Evolutionary conservation across 352 stramenopile species (phyloP).

Genomic region (Globisporangium canariense): DNA sequence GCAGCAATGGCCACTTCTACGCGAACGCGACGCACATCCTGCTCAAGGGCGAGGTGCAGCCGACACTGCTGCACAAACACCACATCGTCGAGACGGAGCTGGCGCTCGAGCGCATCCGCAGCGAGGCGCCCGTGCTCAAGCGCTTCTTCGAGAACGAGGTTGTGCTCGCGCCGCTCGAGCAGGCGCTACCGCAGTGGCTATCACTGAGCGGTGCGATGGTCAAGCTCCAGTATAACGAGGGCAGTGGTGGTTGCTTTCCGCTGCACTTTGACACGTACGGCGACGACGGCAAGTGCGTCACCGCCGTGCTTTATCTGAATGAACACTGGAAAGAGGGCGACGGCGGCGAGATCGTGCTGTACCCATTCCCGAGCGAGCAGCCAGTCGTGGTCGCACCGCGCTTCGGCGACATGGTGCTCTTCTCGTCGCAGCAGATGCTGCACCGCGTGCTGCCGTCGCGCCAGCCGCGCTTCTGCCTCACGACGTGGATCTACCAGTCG

Average conservation of each 20-base stretch:
- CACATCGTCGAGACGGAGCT: constrained; percentile 83
- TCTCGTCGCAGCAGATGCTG: constrained; percentile 78
- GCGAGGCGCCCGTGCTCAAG: constrained; percentile 39
- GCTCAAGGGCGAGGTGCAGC: constrained; percentile 25
- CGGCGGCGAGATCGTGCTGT: constrained; percentile 79
- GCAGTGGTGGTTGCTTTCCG: constrained; percentile 76
- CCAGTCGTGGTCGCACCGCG: constrained; percentile 46
- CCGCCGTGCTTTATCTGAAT: constrained; percentile 83
- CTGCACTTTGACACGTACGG: constrained; percentile 86
- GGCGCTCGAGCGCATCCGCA: constrained; percentile 34
- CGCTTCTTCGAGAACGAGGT: constrained; percentile 61
- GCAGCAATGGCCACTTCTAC: constrained; percentile 48
- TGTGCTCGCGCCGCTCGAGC: constrained; percentile 40
- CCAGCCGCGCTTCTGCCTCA: constrained; percentile 55
- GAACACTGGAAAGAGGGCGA: constrained; percentile 65
- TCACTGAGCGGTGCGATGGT: constrained; percentile 50
- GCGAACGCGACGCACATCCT: constrained; percentile 79
- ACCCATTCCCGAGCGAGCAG: constrained; percentile 60
- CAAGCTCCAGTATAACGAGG: constrained; percentile 82
- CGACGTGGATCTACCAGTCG: constrained; percentile 66
- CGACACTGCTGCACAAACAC: constrained; percentile 69
- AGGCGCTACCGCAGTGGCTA: constrained; percentile 38
- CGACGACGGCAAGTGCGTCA: constrained; percentile 80
- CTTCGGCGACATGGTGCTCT: constrained; percentile 71
- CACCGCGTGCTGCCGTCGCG: constrained; percentile 61